Base-by-base conservation (phyloP, 495 filamentous ascomycete species). In the Annulohypoxylon stygium region DNA sequence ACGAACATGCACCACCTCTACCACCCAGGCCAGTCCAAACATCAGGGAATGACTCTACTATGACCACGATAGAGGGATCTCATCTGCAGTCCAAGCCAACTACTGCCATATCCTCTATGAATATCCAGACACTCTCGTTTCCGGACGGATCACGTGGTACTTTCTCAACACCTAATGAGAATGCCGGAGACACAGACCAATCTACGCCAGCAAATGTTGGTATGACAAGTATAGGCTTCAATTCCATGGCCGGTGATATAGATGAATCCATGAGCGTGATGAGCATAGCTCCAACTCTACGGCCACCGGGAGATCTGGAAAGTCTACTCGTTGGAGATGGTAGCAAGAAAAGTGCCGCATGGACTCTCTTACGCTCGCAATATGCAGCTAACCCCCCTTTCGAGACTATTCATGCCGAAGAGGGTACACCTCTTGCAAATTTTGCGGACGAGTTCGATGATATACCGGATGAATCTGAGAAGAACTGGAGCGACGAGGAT, bases 261-360 rank as follows among this genome's bases (percentile, higher is more conserved):
- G 91, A 90, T 51, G 97, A 98, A 71, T 89, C 88, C 9, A 89
- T 91, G 68, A 98, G 97, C 77, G 84, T 98, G 45, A 88, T 88
- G 80, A 98, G 94, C 84, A 90, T 90, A 78, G 88, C 91, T 9
- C 93, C 92, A 9, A 94, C 93, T 6, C 69, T 92, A 16, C 92
- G 91, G 26, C 84, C 87, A 9, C 88, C 90, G 5, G 91, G 91
- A 30, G 93, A 97, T 70, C 84, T 92, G 23, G 95, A 96, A 68
- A 95, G 94, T 73, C 82, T 98, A 43, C 87, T 98, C 30, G 90
- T 91, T 10, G 93, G 93, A 41, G 87, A 90, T 0, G 71, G 89
- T 10, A 84, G 82, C 54, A 82, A 81, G 64, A 88, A 85, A 58
- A 89, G 84, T 74, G 83, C 88, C 11, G 87, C 90, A 0, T 92